phyloP scores from a whole-genome alignment of 495 filamentous ascomycete genomes.

The Aspergillus panamensis region DNA sequence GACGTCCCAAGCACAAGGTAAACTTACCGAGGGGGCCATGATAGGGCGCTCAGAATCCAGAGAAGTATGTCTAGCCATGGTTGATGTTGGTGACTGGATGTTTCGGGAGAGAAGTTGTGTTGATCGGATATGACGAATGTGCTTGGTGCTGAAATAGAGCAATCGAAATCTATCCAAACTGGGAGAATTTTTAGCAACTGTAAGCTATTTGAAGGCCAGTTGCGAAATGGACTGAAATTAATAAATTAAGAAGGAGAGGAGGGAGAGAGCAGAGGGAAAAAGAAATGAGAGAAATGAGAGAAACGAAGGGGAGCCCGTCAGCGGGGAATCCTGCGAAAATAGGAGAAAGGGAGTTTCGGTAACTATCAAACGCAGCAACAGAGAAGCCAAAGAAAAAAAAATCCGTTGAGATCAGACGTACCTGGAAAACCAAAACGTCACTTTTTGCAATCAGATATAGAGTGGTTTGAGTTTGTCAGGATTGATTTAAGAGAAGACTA shows the following conservation, averaged over 20 bases:
- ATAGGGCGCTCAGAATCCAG: constrained; percentile 73
- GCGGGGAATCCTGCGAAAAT: constrained; percentile 4
- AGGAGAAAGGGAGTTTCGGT: background rate
- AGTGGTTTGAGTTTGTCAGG: background rate
- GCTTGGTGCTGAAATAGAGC: background rate
- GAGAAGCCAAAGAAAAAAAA: background rate
- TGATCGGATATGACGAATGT: background rate
- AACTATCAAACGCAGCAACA: background rate
- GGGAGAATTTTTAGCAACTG: background rate
- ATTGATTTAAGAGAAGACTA: background rate
- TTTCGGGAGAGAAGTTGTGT: background rate
- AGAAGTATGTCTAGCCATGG: constrained; percentile 60
- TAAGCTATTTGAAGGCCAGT: background rate
- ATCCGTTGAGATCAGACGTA: background rate
- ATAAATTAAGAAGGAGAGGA: background rate
- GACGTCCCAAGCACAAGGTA: constrained; percentile 10
- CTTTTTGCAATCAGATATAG: background rate
- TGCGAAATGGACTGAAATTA: background rate
- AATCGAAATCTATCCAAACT: background rate
- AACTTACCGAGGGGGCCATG: constrained; percentile 70
- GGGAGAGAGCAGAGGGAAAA: constrained; percentile 3
- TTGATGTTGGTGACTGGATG: background rate
- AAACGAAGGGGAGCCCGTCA: background rate
- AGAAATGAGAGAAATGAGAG: background rate
- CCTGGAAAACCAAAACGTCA: background rate